phyloP scores from a whole-genome alignment of 148 eudicot genomes.

The Dianthus caryophyllus region DNA sequence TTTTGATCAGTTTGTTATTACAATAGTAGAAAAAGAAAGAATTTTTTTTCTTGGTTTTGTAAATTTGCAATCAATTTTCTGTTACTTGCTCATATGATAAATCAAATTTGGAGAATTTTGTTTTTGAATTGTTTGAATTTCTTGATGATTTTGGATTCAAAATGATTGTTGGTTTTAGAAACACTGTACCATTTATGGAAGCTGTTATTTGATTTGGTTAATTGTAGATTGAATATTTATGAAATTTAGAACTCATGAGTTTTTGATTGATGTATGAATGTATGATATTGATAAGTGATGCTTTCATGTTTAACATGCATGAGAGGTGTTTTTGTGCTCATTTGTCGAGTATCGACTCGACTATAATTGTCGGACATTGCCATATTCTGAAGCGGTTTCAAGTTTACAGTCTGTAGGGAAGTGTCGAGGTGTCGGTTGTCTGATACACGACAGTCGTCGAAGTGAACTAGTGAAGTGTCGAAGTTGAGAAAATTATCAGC shows the following conservation, averaged over 20 bases:
- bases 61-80: slow-evolving; percentile 10
- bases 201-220: slow-evolving; percentile 6
- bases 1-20: slow-evolving; percentile 14
- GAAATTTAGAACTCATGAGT: neutral
- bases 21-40: no score
- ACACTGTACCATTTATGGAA: neutral
- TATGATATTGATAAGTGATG: neutral
- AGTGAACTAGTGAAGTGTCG: no score
- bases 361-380: no score
- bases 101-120: slow-evolving; percentile 4
- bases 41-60: neutral
- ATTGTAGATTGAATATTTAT: neutral
- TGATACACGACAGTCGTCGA: no score
- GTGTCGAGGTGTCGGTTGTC: no score
- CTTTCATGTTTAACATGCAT: neutral
- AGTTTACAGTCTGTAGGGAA: no score
- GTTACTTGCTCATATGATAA: neutral
- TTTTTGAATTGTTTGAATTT: neutral
- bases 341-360: no score
- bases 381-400: no score
- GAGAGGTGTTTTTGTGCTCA: neutral
- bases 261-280: neutral
- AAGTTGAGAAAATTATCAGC: no score
- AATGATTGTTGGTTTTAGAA: neutral
- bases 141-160: neutral